Conservation (phyloP, 2,329 filamentous ascomycete genomes). For the Paraphaeosphaeria minitans region DNA sequence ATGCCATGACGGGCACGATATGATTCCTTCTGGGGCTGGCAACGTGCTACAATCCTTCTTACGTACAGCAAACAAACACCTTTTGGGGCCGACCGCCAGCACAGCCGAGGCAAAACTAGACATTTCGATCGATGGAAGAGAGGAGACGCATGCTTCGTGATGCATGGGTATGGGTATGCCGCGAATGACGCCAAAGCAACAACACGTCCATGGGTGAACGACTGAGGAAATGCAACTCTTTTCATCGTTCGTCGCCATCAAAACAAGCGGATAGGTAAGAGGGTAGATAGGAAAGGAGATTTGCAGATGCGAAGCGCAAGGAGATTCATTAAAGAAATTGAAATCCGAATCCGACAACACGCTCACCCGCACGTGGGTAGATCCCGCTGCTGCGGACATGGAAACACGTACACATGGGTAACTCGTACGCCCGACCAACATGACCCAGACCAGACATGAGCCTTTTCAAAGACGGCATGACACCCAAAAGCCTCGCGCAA, state of each 20-base stretch:
- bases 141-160: neutral
- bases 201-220: slow-evolving; percentile 2
- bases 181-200: slow-evolving; percentile 6
- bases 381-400: slow-evolving; percentile 18
- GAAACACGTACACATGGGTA: slow-evolving; percentile 29
- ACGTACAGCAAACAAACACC: slow-evolving; percentile 6
- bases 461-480: slow-evolving; percentile 18
- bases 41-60: neutral
- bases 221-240: slow-evolving; percentile 9
- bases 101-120: neutral
- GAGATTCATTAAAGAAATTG: slow-evolving; percentile 33
- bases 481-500: slow-evolving; percentile 21
- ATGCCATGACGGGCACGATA: neutral
- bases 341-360: slow-evolving; percentile 17
- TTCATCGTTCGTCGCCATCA: slow-evolving; percentile 8
- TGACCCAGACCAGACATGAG: slow-evolving; percentile 15
- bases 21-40: neutral
- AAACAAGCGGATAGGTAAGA: slow-evolving; percentile 7
- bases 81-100: slow-evolving; percentile 8
- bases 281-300: neutral
- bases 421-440: slow-evolving; percentile 26
- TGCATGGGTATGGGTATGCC: slow-evolving; percentile 1
- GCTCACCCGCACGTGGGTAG: slow-evolving; percentile 19
- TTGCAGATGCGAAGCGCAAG: slow-evolving; percentile 19
- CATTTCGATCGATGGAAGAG: neutral